Evolutionary conservation across 2,329 filamentous ascomycete genomes (phyloP), one percentile per base, ranked within the genome.

Genomic region (Drechslerella coelobrocha): DNA sequence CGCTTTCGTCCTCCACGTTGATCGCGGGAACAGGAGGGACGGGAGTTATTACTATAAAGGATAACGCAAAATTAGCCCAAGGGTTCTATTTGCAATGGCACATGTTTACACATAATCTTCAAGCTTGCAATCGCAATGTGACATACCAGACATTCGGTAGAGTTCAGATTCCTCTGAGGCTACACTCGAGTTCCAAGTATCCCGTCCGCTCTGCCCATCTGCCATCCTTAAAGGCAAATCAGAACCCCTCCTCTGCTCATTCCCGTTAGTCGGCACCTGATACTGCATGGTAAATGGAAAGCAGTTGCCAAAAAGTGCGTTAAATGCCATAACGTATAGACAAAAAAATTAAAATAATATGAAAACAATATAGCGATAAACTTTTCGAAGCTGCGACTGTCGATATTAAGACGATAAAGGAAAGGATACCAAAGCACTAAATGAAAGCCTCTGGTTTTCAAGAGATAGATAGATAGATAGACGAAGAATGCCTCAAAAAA

Each of bases 221-320:
- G 54, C 47, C 41, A 23, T 61, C 24, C 63, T 68, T n/a, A 56
- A 41, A 23, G 57, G 39, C 29, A 21, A 31, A 19, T 68, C 63
- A 26, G 31, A 39, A 17, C 45, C 34, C 6, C 29, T 57, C 26
- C 29, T 69, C 52, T 62, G 65, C 57, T 34, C 52, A n/a, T 50
- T 61, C 14, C 54, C 51, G 53, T 69, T 57, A 69, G 47, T 57
- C 37, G 10, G 43, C 6, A 19, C 43, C 43, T n/a, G n/a, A 14
- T 62, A 45, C 57, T 57, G 57, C 23, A 21, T 43, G 52, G 55
- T 24, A 14, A 61, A 62, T 37, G 65, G 57, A 61, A 69, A 69
- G 65, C 65, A 69, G 65, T 27, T 69, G 59, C 65, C 65, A 62
- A 69, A 69, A 39, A 69, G 57, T 17, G 51, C 27, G 37, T 69